Conservation (phyloP, 345 rosid genomes). For the Eucalyptus urophylla region DNA sequence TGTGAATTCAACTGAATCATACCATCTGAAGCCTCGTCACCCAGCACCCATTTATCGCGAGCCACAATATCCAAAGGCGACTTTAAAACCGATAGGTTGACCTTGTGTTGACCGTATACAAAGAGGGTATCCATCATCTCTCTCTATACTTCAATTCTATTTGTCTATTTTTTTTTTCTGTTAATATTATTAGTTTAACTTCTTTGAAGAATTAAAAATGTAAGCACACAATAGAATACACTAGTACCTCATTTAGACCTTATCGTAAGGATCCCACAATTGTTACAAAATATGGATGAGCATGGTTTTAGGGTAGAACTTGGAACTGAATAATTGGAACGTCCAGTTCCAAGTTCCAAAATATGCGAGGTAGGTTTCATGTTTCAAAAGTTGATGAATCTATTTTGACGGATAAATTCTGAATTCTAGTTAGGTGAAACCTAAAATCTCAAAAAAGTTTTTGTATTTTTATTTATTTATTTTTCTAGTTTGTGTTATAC, state of each 20-base stretch:
- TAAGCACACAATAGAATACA: no score
- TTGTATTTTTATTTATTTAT: no score
- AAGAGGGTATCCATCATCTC: background rate
- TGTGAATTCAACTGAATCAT: background rate
- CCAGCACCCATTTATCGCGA: background rate
- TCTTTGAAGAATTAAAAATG: background rate
- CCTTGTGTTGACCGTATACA: background rate
- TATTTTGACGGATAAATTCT: no score
- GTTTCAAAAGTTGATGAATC: no score
- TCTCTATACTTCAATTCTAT: background rate
- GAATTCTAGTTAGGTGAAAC: no score
- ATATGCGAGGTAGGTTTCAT: no score
- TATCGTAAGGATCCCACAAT: background rate
- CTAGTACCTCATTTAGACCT: background rate
- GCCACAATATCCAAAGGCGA: background rate
- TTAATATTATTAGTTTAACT: background rate
- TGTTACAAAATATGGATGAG: background rate
- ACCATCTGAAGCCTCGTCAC: background rate
- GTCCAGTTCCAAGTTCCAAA: no score
- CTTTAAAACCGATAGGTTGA: background rate
- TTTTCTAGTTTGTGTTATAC: rapidly evolving
- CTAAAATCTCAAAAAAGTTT: no score
- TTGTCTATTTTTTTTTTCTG: background rate
- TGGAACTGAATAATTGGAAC: rapidly evolving
- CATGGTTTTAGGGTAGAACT: no score